Evolutionary conservation across 768 basidiomycete genomes (phyloP).

Genomic region (Galerina marginata): DNA sequence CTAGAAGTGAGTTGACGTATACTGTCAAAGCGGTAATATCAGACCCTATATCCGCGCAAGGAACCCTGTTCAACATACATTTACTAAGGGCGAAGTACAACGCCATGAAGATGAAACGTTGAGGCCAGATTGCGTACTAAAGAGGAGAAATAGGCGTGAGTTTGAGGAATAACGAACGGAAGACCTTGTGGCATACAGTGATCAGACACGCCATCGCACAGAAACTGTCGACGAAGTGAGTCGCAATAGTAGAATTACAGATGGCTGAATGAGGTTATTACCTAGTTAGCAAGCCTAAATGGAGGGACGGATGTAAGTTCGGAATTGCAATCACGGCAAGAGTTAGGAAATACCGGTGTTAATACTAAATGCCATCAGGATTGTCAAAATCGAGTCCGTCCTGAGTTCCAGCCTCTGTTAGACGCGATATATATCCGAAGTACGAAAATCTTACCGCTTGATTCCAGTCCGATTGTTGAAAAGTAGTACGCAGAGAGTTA

Average conservation of each 20-base stretch:
- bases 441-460: conserved; percentile 20
- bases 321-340: neutral
- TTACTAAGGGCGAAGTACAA: conserved; percentile 33
- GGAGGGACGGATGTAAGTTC: neutral
- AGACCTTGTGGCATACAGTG: conserved; percentile 18
- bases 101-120: conserved; percentile 30
- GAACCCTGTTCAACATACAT: conserved; percentile 9
- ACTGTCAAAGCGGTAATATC: conserved; percentile 10
- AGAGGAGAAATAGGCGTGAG: neutral
- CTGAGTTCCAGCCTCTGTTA: neutral
- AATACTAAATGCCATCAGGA: conserved; percentile 29
- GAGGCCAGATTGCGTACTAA: conserved; percentile 31
- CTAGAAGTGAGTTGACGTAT: conserved; percentile 20
- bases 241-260: neutral
- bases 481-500: conserved; percentile 26
- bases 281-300: conserved; percentile 30
- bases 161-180: neutral
- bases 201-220: conserved; percentile 29
- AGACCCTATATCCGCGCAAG: neutral
- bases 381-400: conserved; percentile 26
- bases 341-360: conserved; percentile 21
- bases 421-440: neutral
- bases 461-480: conserved; percentile 30
- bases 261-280: neutral
- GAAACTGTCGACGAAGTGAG: conserved; percentile 11